A percentile compares a stretch with the other conserved stretches of the same genome.
Conservation (phyloP, 176 grass and related monocot genomes). For the Saccharum spontaneum region DNA sequence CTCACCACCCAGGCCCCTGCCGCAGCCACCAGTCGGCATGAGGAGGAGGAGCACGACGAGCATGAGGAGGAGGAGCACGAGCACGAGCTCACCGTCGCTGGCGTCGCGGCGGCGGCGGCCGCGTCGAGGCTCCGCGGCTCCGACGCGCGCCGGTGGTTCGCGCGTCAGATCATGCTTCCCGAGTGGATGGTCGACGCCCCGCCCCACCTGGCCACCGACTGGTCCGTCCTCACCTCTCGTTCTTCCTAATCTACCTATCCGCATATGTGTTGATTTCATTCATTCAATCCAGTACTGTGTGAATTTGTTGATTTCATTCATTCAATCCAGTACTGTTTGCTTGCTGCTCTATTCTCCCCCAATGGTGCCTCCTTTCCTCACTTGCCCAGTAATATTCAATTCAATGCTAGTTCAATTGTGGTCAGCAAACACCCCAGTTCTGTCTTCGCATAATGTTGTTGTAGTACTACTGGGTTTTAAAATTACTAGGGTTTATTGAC, state of each 20-base stretch:
- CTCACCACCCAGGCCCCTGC: slow-evolving; percentile 28
- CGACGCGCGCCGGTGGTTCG: slow-evolving; percentile 76
- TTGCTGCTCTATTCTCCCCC: background rate
- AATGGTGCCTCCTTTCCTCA: background rate
- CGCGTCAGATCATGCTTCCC: slow-evolving; percentile 86
- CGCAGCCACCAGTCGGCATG: slow-evolving; percentile 11
- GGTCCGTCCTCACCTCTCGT: slow-evolving; percentile 40
- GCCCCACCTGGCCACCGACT: slow-evolving; percentile 68
- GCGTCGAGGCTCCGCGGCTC: slow-evolving; percentile 64
- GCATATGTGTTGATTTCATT: background rate
- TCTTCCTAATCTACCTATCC: background rate
- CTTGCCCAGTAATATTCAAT: background rate
- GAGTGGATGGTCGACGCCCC: slow-evolving; percentile 97
- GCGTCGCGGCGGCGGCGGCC: slow-evolving; percentile 36
- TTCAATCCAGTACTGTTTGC: background rate
- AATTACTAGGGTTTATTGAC: no score
- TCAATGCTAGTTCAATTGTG: background rate
- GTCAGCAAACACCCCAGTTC: background rate
- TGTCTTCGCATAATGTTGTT: background rate
- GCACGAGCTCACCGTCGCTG: slow-evolving; percentile 26
- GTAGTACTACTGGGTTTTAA: background rate
- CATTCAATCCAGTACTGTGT: background rate
- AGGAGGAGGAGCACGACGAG: background rate
- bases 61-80: background rate
- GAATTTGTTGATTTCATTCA: background rate